Percentiles rank a stretch among this genome's conserved stretches.
These are phyloP conservation scores for Oxytropis ochrocephala DNA, from an alignment of 306 rosid genomes.

Conservation along the genomic window DNA sequence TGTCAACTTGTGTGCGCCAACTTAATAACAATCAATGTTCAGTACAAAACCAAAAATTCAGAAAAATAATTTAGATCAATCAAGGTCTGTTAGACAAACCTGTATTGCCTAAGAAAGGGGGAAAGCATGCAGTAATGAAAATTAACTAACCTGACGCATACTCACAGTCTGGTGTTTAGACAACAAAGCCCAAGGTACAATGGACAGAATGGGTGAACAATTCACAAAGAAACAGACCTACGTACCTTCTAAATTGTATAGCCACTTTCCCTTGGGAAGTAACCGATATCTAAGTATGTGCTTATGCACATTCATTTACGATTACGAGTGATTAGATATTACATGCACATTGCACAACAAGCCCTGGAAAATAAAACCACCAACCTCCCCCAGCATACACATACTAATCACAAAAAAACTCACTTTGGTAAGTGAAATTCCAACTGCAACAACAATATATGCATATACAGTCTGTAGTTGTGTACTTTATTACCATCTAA, in stretches of 20 bases:
- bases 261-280: not conserved
- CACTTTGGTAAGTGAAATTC: not conserved
- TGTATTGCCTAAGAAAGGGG: not conserved
- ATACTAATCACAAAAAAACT: not conserved
- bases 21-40: not conserved
- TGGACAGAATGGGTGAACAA: not conserved
- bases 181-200: not conserved
- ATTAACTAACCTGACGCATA: not conserved
- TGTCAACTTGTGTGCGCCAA: not conserved
- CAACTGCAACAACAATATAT: not conserved
- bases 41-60: not conserved
- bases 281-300: not conserved
- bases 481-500: not conserved
- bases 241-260: not conserved
- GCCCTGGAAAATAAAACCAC: not conserved
- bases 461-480: not conserved
- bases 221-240: not conserved
- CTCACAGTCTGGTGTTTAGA: not conserved
- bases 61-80: not conserved
- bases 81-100: no score
- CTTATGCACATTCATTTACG: not conserved
- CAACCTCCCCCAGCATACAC: not conserved
- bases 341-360: not conserved
- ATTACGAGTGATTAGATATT: not conserved
- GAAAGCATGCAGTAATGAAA: not conserved